Evolutionary conservation across 169 alveolate genomes (phyloP), one percentile per base, ranked within the genome.

Genomic region (Plasmodium yoelii): DNA sequence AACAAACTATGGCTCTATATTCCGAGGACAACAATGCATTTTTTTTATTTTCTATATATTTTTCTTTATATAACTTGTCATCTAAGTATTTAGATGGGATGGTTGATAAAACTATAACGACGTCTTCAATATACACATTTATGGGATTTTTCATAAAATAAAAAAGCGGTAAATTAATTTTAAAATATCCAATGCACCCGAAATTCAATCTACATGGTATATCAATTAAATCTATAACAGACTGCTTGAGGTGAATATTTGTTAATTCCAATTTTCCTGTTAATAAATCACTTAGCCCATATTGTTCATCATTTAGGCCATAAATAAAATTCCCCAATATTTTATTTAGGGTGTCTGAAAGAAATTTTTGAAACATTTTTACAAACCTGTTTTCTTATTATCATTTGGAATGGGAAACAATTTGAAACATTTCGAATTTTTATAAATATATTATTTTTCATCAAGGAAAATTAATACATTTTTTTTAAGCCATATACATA

Each of bases 121-220:
- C 87, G 71, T 86, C 91, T 70, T 86, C 91, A 18, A 86, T 86
- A 73, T 86, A 86, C 55, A 86, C 68, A 86, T 86, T 86, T 63
- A 86, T 71, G 18, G 91, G 87, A 34, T 70, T 86, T 42, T 86
- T 86, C 86, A 86, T 86, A 63, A 86, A 86, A 86, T 86, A 86
- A 59, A 86, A 86, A 42, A 86, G 2, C 47, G 91, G 91, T 46
- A 86, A 86, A 86, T 86, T 86, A 24, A 86, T 70, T 86, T 86
- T 86, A 60, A 86, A 86, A 63, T 70, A 70, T 12, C 91, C 91
- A 49, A 86, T 61, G 39, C 91, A 86, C 49, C 91, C 91, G 69
- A 86, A 86, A 56, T 86, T 86, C 60, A 86, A 64, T 7, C 91
- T 57, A 86, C 91, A 86, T 46, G 91, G 87, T 28, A 86, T 86